Conservation (phyloP, 257 asterid species). For the Nicotiana sylvestris region DNA sequence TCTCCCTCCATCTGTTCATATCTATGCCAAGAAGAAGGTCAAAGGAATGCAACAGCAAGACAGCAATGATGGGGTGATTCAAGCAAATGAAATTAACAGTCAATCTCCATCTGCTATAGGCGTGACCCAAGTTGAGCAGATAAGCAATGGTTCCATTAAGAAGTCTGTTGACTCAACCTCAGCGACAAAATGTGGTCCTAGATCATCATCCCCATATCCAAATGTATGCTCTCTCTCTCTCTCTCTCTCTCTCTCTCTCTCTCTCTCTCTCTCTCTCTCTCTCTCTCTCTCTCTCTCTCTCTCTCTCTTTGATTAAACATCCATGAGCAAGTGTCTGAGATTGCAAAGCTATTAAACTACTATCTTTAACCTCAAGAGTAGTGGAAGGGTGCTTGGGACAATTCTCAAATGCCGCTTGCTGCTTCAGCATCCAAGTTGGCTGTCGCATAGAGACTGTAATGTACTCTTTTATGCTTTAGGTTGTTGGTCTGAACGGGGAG, state of each 20-base stretch:
- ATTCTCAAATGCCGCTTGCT: neutral
- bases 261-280: neutral
- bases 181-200: conserved; percentile 28
- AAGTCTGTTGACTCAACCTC: conserved; percentile 22
- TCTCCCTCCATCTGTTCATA: conserved; percentile 76
- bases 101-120: conserved; percentile 20
- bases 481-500: neutral
- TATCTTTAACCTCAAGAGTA: neutral
- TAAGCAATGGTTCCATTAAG: conserved; percentile 27
- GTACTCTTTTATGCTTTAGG: neutral
- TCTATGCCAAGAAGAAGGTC: conserved; percentile 52
- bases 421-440: neutral
- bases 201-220: conserved; percentile 70
- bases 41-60: conserved; percentile 28
- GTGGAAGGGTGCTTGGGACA: neutral
- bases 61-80: conserved; percentile 32
- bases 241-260: conserved; percentile 9
- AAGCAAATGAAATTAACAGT: conserved; percentile 13
- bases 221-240: conserved; percentile 44
- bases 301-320: neutral
- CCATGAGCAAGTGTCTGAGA: conserved; percentile 2
- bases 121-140: conserved; percentile 20
- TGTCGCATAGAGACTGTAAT: neutral
- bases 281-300: conserved; percentile 5
- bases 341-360: neutral